Evolutionary conservation across 192 early-diverging fungal species (phyloP).

Genomic region (Coemansia sp.): DNA sequence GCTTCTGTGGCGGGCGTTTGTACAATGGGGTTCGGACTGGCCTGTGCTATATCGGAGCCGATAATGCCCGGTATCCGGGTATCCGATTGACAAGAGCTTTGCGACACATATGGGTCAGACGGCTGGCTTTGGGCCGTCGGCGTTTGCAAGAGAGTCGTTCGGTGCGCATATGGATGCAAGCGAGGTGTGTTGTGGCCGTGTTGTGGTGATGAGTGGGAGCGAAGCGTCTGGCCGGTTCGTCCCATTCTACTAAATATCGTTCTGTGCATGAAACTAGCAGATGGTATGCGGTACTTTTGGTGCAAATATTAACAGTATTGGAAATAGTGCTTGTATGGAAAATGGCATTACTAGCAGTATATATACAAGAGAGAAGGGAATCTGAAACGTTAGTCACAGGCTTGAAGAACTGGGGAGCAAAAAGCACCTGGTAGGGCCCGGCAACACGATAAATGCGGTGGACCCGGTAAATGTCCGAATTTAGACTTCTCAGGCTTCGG

Average conservation of each 20-base stretch:
- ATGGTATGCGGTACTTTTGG: neutral
- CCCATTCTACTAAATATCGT: constrained; percentile 36
- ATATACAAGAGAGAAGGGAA: neutral
- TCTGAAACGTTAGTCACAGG: neutral
- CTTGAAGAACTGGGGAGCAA: neutral
- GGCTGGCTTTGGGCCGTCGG: neutral
- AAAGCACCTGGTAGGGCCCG: neutral
- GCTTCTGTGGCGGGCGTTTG: neutral
- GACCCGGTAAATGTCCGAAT: neutral
- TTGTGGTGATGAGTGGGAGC: constrained; percentile 10
- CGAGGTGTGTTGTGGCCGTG: constrained; percentile 11
- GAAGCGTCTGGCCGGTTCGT: constrained; percentile 34
- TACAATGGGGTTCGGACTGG: neutral
- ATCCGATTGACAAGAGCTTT: neutral
- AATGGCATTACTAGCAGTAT: neutral
- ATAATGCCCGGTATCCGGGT: neutral
- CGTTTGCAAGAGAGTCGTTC: neutral
- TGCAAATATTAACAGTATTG: neutral
- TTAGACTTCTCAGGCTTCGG: neutral
- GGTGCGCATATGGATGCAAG: constrained; percentile 22
- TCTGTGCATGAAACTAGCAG: constrained; percentile 23
- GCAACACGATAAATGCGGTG: neutral
- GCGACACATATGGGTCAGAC: neutral
- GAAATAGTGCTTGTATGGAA: neutral
- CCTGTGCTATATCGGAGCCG: neutral